Evolutionary conservation across 805 yeast species (phyloP), one percentile per base, ranked within the genome.

Genomic region (Monosporozyma siamensis): DNA sequence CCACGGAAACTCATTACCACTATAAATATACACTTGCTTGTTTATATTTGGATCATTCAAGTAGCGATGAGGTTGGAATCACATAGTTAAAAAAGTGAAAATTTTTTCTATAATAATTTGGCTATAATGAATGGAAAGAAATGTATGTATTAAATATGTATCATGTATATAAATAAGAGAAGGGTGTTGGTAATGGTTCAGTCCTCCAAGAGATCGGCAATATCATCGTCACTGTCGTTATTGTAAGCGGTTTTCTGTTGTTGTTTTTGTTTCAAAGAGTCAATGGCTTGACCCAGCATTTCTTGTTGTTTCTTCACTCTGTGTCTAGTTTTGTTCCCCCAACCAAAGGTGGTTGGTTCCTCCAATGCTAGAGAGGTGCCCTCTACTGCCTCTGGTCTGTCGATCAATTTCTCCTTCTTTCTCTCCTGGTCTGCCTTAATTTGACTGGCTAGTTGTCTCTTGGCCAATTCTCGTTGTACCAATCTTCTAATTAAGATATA

Each of bases 301-400:
- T 74, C 67, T 51, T 78, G 74, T 51, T 78, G 78, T 45, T 68
- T 66, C 59, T 75, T 73, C 34, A 75, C 76, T 45, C 68, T 69
- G 49, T 68, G 67, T 66, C 89, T 74, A 5, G 89, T 82, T 54
- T 72, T 71, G 58, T 82, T 83, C 43, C 92, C 92, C 87, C 88
- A 82, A 23, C 92, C 90, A 68, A 82, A 82, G 10, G 47, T 44
- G 32, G 65, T 65, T 34, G 66, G 59, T 38, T 67, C 60, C 27
- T 37, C 30, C 17, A 12, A 25, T 15, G 7, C 23, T 11, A 6
- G 31, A n/a, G n/a, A n/a, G n/a, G n/a, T n/a, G n/a, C n/a, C n/a
- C n/a, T n/a, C n/a, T n/a, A n/a, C n/a, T n/a, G n/a, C 68, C 25
- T 56, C 40, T 65, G 34, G 69, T 67, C 27, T 61, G 54, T 64